Evolutionary conservation across 768 basidiomycete genomes (phyloP).

Genomic region (Trametes maxima): DNA sequence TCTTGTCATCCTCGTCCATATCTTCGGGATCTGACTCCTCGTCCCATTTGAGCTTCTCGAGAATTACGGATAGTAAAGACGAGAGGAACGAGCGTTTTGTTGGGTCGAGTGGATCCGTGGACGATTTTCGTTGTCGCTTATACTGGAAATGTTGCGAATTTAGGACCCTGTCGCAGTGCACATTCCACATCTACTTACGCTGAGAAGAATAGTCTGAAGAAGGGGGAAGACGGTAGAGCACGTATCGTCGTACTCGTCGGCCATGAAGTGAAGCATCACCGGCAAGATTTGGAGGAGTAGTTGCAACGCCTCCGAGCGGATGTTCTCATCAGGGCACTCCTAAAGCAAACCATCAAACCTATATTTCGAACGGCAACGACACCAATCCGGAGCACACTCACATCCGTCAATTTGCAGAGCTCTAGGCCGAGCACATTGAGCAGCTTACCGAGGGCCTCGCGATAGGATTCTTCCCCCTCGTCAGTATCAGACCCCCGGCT

Average conservation of each 20-base stretch:
- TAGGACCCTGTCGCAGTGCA: background rate
- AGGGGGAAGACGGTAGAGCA: conserved; percentile 83
- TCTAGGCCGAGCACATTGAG: conserved; percentile 83
- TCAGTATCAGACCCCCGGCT: conserved; percentile 73
- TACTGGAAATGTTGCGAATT: conserved; percentile 52
- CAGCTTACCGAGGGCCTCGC: conserved; percentile 85
- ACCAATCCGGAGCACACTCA: conserved; percentile 36
- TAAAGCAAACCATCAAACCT: conserved; percentile 30
- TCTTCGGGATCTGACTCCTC: conserved; percentile 78
- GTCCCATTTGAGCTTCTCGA: conserved; percentile 92
- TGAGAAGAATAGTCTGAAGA: conserved; percentile 69
- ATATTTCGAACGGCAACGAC: background rate
- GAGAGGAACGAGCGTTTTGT: conserved; percentile 75
- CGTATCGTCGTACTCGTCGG: conserved; percentile 89
- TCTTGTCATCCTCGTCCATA: conserved; percentile 84
- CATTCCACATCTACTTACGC: conserved; percentile 52
- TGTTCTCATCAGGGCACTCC: conserved; percentile 61
- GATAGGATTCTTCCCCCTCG: conserved; percentile 86
- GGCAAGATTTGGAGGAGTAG: conserved; percentile 74
- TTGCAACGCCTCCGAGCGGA: conserved; percentile 63
- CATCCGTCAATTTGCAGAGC: conserved; percentile 82
- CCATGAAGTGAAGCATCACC: conserved; percentile 84
- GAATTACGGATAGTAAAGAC: conserved; percentile 73
- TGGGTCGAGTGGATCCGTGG: conserved; percentile 63
- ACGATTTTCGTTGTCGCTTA: conserved; percentile 69